Base-by-base conservation (phyloP, 2,329 filamentous ascomycete genomes). In the Claviceps lovelessii region DNA sequence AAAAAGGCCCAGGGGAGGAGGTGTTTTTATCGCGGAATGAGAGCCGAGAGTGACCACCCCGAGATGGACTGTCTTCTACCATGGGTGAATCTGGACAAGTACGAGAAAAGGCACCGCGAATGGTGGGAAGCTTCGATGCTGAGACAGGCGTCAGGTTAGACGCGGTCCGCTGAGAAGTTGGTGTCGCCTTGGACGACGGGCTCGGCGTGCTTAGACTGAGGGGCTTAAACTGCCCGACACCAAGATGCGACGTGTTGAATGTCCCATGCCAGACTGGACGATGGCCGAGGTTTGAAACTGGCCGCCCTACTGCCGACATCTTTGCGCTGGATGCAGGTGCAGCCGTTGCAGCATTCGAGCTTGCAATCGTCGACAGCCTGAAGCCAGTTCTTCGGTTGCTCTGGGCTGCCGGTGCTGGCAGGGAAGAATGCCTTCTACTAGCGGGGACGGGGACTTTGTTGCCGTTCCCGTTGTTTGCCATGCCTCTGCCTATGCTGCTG, bases 181-280 rank as follows among this genome's bases (percentile, higher is more conserved):
- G 69, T 0, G 72, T 71, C 50, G 61, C 70, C 61, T 72, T 78
- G 5, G 76, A 68, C 57, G 79, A 79, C 0, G 80, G 76, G 58
- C 77, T 82, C 0, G 81, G 79, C 1, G 79, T 80, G 7, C 79
- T 82, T 48, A 80, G 68, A 41, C 69, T 79, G 11, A 84, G 68
- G 11, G 84, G 79, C 61, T 80, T 84, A 69, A 82, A 85, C 65
- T 33, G 31, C 31, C 83, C 82, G n/a, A 80, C 78, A 37, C 84
- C 76, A n/a, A 82, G 72, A 57, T 82, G 77, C 2, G 35, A 37
- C 5, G 79, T 77, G 61, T 85, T 88, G 6, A 82, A 80, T 35
- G 83, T 86, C 11, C 63, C 64, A 63, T 84, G 91, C 88, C 88
- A 93, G 56, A 82, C 78, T 4, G 88, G 88, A 52, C 85, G 81